Percentiles rank a stretch among this genome's conserved stretches.
These are phyloP conservation scores for Fusarium sarcochroum DNA, from an alignment of 2,329 filamentous ascomycete species.

Conservation along the genomic window DNA sequence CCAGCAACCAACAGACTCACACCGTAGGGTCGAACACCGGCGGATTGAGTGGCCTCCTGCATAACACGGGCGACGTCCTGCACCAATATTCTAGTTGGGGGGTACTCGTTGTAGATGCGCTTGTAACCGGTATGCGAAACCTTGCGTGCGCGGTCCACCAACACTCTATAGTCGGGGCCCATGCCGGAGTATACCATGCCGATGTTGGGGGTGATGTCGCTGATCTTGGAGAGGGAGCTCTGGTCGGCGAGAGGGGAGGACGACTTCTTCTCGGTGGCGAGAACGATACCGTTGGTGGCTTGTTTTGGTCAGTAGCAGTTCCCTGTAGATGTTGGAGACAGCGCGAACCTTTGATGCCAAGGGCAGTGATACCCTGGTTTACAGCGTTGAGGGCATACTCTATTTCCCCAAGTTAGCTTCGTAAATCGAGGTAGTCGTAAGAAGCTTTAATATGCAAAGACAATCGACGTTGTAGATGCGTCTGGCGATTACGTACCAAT, in stretches of 20 bases:
- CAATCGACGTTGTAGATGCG: constrained; percentile 3
- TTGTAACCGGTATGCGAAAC: constrained; percentile 99
- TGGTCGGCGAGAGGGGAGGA: constrained; percentile 97
- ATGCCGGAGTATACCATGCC: constrained; percentile 99
- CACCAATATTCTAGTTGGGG: constrained; percentile 98
- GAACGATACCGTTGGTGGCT: constrained; percentile 99
- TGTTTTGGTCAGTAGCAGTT: constrained; percentile 40
- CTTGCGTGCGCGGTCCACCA: constrained; percentile 98
- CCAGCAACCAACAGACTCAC: constrained; percentile 96
- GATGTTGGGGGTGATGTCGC: constrained; percentile 97
- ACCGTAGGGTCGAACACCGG: constrained; percentile 96
- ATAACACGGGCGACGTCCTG: constrained; percentile 98
- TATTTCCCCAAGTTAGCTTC: constrained; percentile 57
- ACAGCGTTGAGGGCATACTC: constrained; percentile 99
- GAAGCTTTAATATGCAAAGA: not conserved
- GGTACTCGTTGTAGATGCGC: constrained; percentile 99
- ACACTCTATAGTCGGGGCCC: constrained; percentile 97
- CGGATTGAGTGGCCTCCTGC: constrained; percentile 98
- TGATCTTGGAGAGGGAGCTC: constrained; percentile 95
- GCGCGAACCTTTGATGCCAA: constrained; percentile 92
- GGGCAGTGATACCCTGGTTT: constrained; percentile 98
- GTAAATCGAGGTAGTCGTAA: not conserved
- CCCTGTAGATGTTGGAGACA: constrained; percentile 2
- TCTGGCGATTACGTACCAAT: constrained; percentile 72
- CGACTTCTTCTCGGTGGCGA: constrained; percentile 99